Base-by-base conservation (phyloP, 352 stramenopile species). In the Aphanomyces cochlioides region DNA sequence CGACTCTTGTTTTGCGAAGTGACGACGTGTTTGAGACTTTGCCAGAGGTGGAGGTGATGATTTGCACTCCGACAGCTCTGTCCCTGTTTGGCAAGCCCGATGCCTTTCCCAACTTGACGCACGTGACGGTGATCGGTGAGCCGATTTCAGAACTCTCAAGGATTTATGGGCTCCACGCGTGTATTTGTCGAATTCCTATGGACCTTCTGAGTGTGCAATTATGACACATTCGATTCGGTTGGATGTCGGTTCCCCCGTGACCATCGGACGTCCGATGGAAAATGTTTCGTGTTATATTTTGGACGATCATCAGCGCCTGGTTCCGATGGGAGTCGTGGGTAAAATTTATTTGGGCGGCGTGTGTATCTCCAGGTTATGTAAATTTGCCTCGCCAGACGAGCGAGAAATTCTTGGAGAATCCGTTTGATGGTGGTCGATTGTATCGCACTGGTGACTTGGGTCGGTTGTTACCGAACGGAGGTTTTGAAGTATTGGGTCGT, bases 211-310 rank as follows among this genome's bases (percentile, higher is more conserved):
- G n/a, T 53, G 45, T 53, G 45, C 45, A 19, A 53, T 53, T 19
- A 53, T 53, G 45, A 53, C 45, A 15, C 45, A 53, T 19, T 15
- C 13, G 13, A 53, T 15, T 53, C 1, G 45, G 45, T 19, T 53
- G 45, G 28, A 28, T 2, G 28, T 28, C 28, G 28, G 28, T 28
- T 28, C 28, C 28, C 28, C 28, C 28, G 28, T 28, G 28, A 28
- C 28, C 28, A 28, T 28, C 28, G 28, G 28, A 28, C 28, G 28
- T 28, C 28, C 28, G 2, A 28, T 28, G 28, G 28, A 28, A 28
- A 28, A 28, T 28, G 28, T 28, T 28, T 28, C 28, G 48, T 93
- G 87, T 50, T 80, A 92, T 15, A 92, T 97, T 28, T 28, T 28
- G 28, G 28, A 28, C 2, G 28, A 2, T 28, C 28, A 28, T 28